These are phyloP conservation scores for Mollisia scopiformis DNA, from an alignment of 2,329 filamentous ascomycete species.

Conservation along the genomic window DNA sequence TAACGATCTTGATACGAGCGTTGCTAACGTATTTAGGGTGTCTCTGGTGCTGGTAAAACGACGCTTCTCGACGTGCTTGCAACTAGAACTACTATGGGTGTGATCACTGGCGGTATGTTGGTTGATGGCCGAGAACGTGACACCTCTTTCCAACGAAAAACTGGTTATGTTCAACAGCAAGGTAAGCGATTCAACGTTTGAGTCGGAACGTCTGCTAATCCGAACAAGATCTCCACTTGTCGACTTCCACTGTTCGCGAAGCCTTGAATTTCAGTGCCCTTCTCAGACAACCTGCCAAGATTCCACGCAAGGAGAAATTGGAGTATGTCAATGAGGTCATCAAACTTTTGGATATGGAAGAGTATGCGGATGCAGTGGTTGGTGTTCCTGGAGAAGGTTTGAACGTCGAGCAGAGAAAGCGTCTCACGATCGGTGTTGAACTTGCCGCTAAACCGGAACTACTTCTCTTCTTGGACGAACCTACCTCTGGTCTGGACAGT, in stretches of 20 bases:
- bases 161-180: conserved; percentile 92
- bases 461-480: conserved; percentile 89
- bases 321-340: conserved; percentile 91
- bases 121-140: conserved; percentile 62
- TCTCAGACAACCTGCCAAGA: conserved; percentile 78
- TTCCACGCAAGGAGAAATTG: conserved; percentile 75
- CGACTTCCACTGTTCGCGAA: conserved; percentile 85
- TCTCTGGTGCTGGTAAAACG: conserved; percentile 75
- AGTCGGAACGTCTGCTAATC: too few species aligned
- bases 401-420: conserved; percentile 63
- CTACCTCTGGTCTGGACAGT: conserved; percentile 88
- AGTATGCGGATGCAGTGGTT: conserved; percentile 88
- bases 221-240: conserved; percentile 85
- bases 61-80: conserved; percentile 83
- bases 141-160: conserved; percentile 83
- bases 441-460: conserved; percentile 87
- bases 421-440: conserved; percentile 91
- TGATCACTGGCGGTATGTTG: conserved; percentile 82
- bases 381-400: conserved; percentile 81
- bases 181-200: too few species aligned
- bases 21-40: conserved; percentile 18
- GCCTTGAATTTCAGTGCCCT: conserved; percentile 86
- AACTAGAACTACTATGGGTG: conserved; percentile 80
- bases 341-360: conserved; percentile 85
- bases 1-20: not conserved